phyloP scores from a whole-genome alignment of 768 basidiomycete genomes.

The Ramaria rubella region DNA sequence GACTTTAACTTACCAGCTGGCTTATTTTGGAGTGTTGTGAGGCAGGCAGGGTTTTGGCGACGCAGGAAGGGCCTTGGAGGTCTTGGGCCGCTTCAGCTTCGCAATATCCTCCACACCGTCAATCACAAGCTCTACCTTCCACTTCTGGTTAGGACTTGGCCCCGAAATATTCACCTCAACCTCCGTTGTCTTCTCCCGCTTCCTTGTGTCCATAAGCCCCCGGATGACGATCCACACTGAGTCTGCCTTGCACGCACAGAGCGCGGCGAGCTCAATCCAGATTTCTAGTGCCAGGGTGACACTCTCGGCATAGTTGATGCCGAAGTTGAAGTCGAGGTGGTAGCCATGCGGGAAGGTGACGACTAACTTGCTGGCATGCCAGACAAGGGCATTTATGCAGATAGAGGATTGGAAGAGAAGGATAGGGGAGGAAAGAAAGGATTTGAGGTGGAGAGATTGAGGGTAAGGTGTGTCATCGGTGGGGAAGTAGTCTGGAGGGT shows the following conservation, averaged over 20 bases:
- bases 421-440: slow-evolving; percentile 86
- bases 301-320: slow-evolving; percentile 94
- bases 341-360: slow-evolving; percentile 94
- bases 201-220: background rate
- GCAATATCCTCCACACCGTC: background rate
- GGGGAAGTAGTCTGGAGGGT: slow-evolving; percentile 86
- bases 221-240: slow-evolving; percentile 5
- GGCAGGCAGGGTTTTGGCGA: slow-evolving; percentile 13
- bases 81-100: slow-evolving; percentile 13
- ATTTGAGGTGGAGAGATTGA: slow-evolving; percentile 95
- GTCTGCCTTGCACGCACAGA: slow-evolving; percentile 55
- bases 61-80: background rate
- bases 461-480: slow-evolving; percentile 78
- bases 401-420: slow-evolving; percentile 74
- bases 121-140: slow-evolving; percentile 7
- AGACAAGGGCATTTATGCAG: slow-evolving; percentile 79
- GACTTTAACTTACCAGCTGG: background rate
- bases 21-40: background rate
- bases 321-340: slow-evolving; percentile 95
- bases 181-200: background rate
- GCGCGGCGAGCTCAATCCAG: slow-evolving; percentile 85
- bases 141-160: background rate
- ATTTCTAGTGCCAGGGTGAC: slow-evolving; percentile 95
- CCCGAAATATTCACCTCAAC: background rate
- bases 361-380: slow-evolving; percentile 92